Base-by-base conservation (phyloP, 2,329 filamentous ascomycete genomes). In the Alternaria triticina region DNA sequence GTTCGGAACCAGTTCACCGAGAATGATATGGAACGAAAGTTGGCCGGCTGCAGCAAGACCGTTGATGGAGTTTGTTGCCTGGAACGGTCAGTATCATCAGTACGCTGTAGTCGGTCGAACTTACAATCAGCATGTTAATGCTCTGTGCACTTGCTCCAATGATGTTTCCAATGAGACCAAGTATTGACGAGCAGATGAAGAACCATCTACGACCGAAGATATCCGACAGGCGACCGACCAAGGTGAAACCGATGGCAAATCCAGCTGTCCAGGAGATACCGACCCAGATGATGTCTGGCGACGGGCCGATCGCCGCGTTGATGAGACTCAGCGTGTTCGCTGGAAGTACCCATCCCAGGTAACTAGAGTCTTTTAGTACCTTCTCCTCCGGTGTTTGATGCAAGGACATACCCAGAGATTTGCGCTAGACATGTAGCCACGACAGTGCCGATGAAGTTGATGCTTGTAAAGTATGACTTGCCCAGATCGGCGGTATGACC, bases 1-100 rank as follows among this genome's bases (percentile, higher is more conserved):
- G 52, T 77, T 80, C 5, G 79, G 77, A 6, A 81, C 78, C 6
- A 81, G 74, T 58, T 81, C 79, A 6, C 77, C 77, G 1, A 81
- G 69, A 11, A 80, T 77, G 52, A 78, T 75, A 61, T 75, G 74
- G 68, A 81, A 81, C 0, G 78, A 81, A 3, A 79, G 71, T 63
- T 81, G 79, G 36, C 77, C 78, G 22, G 79, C 77, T 44, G 77
- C 77, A 6, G 77, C 79, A 20, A 81, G 71, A 4, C 79, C 79
- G 25, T 81, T 79, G 58, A 81, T 74, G 7, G 69, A 68, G 54
- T 76, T 75, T 6, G 73, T 74, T 6, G 65, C 72, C 72, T 73
- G 11, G 11, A 13, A 46, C 2, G 20, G 33, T 69, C 12, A 70
- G 65, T 33, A 22, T 5, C 13, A 20, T 10, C 3, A n/a, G n/a